Evolutionary conservation across 169 alveolate species (phyloP).

Genomic region (Plasmodium sp.): DNA sequence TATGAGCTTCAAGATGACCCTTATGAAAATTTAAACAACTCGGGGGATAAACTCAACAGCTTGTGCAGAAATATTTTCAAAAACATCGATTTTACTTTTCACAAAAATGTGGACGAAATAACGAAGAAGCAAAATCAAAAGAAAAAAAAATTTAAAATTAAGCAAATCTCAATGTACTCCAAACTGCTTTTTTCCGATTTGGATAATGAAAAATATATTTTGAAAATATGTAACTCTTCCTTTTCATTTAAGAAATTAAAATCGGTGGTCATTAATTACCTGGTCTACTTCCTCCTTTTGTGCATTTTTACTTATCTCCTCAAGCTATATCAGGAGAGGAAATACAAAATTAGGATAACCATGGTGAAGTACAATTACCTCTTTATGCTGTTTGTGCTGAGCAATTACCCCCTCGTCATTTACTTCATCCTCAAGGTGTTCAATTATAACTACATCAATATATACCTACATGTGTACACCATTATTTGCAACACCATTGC

Average conservation of each 20-base stretch:
- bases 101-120: conserved; percentile 27
- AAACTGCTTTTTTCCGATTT: conserved; percentile 53
- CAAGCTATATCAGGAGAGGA: conserved; percentile 59
- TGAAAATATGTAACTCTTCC: conserved; percentile 68
- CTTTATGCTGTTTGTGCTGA: conserved; percentile 66
- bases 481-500: conserved; percentile 60
- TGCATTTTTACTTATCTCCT: conserved; percentile 50
- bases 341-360: conserved; percentile 19
- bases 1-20: background rate
- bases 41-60: background rate
- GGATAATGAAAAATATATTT: conserved; percentile 67
- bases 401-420: conserved; percentile 45
- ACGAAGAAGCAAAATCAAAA: conserved; percentile 35
- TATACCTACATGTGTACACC: conserved; percentile 46
- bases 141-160: conserved; percentile 32
- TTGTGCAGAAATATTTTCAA: conserved; percentile 21
- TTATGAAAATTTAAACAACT: background rate
- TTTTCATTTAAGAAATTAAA: conserved; percentile 51
- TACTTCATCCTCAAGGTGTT: conserved; percentile 61
- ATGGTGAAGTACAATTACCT: conserved; percentile 69
- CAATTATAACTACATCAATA: conserved; percentile 65
- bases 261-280: conserved; percentile 26
- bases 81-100: conserved; percentile 14
- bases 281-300: conserved; percentile 26
- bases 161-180: conserved; percentile 70